Base-by-base conservation (phyloP, 371 early-diverging fungal species). In the Neoconidiobolus thromboides region DNA sequence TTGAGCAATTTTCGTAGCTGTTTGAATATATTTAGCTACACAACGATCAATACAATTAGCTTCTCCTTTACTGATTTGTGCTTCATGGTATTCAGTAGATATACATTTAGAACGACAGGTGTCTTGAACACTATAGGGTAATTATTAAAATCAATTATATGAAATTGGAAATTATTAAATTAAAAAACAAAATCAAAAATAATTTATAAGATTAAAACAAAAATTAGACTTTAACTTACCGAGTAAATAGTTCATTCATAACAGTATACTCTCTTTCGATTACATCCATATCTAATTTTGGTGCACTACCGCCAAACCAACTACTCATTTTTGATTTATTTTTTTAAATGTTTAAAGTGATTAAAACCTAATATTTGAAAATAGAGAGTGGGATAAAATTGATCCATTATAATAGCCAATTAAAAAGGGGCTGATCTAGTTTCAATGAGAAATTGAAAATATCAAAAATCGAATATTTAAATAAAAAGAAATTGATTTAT, bases 21-120 rank as follows among this genome's bases (percentile, higher is more conserved):
- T 80, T 58, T 84, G 77, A 66, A 87, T 78, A 68, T 79, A 91
- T 71, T 93, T 93, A 55, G 78, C 68, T 40, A 87, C 91, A 64
- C 93, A 92, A 14, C 95, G 85, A 71, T 96, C 95, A 43, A 89
- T 76, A 73, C 96, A 96, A 40, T 91, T 91, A 9, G 87, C 82
- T 73, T 96, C 95, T 56, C 95, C 96, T 74, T 96, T 96, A 69
- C 86, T 87, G 62, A 96, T 74, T 62, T 92, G 91, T 38, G 77
- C 83, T 64, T 93, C 92, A 55, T 72, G 76, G 66, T 96, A 93
- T 50, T 78, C 74, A 55, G 76, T 72, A 15, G 85, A 79, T 50
- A 96, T 85, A 72, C 96, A 96, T 67, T 96, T 94, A 41, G 72
- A 67, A 69, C 85, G 83, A 77, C 96, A 96, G n/a, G 81, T 71